Percentiles rank a stretch among this genome's conserved stretches.
Evolutionary conservation across 1,139 yeast genomes (phyloP).

Genomic region (Nakaseomyces uthaithaninus): DNA sequence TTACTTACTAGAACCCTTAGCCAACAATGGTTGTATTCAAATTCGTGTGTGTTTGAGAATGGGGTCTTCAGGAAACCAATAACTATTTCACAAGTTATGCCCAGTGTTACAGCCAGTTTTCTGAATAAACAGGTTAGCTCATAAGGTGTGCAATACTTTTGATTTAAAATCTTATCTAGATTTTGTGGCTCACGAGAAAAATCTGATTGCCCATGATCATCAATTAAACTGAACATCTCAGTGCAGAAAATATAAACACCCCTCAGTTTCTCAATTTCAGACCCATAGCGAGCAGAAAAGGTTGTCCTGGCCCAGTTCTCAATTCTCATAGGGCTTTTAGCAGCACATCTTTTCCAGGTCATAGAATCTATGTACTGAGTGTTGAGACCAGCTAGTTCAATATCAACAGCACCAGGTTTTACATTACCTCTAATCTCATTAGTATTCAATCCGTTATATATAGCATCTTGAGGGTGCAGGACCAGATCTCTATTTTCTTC

Average conservation of each 20-base stretch:
- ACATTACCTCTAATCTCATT: slow-evolving; percentile 35
- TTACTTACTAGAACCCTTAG: slow-evolving; percentile 65
- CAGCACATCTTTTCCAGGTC: slow-evolving; percentile 25
- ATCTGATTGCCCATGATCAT: slow-evolving; percentile 31
- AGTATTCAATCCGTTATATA: slow-evolving; percentile 44
- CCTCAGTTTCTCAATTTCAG: slow-evolving; percentile 48
- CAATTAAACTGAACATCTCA: slow-evolving; percentile 40
- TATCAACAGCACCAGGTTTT: slow-evolving; percentile 30
- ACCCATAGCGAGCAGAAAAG: slow-evolving; percentile 36
- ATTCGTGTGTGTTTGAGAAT: slow-evolving; percentile 40
- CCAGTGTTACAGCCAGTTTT: slow-evolving; percentile 60
- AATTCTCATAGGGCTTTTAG: slow-evolving; percentile 33
- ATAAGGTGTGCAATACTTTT: slow-evolving; percentile 52
- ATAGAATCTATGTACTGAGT: slow-evolving; percentile 27
- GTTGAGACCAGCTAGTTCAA: slow-evolving; percentile 31
- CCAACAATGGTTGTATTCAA: slow-evolving; percentile 82
- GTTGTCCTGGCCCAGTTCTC: slow-evolving; percentile 34
- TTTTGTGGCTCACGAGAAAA: slow-evolving; percentile 28
- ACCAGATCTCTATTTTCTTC: slow-evolving; percentile 57
- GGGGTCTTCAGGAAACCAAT: slow-evolving; percentile 82
- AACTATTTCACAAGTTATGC: slow-evolving; percentile 67
- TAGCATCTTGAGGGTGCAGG: slow-evolving; percentile 59
- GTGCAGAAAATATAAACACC: slow-evolving; percentile 56
- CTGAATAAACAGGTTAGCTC: slow-evolving; percentile 74
- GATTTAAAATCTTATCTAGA: slow-evolving; percentile 30